phyloP scores from a whole-genome alignment of 495 filamentous ascomycete genomes.

The Pyrenula massariospora region DNA sequence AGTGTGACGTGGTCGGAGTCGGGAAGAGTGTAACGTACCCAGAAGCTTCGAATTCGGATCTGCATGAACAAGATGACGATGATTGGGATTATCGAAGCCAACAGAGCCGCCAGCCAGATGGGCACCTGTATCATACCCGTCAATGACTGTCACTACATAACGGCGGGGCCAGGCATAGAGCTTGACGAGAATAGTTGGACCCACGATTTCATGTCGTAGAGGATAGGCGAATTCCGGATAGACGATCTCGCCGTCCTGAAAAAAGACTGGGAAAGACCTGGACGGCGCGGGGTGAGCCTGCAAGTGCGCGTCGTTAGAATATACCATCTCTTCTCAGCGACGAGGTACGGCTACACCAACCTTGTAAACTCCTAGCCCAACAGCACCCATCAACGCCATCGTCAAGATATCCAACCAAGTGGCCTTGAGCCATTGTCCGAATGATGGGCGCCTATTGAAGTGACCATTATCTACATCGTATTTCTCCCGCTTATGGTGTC shows the following conservation, averaged over 20 bases:
- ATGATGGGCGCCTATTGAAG: constrained; percentile 29
- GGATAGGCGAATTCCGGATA: constrained; percentile 39
- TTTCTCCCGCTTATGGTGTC: not conserved
- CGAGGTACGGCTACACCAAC: constrained; percentile 27
- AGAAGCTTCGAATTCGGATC: constrained; percentile 51
- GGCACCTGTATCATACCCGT: constrained; percentile 12
- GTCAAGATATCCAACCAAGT: constrained; percentile 48
- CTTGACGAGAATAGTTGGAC: not conserved
- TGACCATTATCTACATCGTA: constrained; percentile 1
- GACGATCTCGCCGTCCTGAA: constrained; percentile 39
- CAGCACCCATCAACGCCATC: constrained; percentile 41
- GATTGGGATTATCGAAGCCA: constrained; percentile 27
- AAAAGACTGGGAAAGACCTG: constrained; percentile 45
- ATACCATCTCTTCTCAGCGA: not conserved
- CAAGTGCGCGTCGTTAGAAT: constrained; percentile 26
- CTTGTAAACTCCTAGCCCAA: constrained; percentile 30
- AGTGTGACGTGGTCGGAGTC: not conserved
- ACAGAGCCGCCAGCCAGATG: constrained; percentile 28
- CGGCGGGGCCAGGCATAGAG: too few relatives aligned
- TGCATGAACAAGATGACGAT: constrained; percentile 34
- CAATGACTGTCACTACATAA: not conserved
- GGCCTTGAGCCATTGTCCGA: constrained; percentile 44
- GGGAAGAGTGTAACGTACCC: constrained; percentile 13
- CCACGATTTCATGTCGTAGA: constrained; percentile 25
- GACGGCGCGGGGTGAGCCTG: constrained; percentile 40